Conservation (phyloP, 2,329 filamentous ascomycete genomes). For the Phialocephala subalpina region DNA sequence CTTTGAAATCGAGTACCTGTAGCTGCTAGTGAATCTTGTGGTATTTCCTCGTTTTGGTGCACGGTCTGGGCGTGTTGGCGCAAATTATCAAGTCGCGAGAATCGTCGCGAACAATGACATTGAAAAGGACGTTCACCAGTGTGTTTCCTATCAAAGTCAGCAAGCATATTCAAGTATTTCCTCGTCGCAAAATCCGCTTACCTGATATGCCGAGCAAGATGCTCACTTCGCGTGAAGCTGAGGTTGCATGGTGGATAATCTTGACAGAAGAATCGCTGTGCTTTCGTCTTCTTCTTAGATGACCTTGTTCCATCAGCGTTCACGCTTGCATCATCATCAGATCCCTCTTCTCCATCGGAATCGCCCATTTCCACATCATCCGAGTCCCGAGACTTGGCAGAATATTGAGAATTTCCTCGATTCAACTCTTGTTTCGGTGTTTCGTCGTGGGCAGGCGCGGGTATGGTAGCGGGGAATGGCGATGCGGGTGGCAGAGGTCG, state of each 20-base stretch:
- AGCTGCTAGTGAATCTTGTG: conserved; percentile 89
- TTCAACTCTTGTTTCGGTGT: conserved; percentile 53
- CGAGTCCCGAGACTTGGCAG: conserved; percentile 66
- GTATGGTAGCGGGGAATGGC: conserved; percentile 58
- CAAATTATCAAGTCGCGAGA: conserved; percentile 93
- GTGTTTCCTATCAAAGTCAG: conserved; percentile 74
- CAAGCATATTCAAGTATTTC: conserved; percentile 41
- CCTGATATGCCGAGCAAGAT: conserved; percentile 93
- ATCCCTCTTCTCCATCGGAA: conserved; percentile 64
- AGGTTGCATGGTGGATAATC: conserved; percentile 93
- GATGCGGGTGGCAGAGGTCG: conserved; percentile 61
- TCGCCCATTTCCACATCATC: conserved; percentile 81
- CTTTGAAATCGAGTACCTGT: conserved; percentile 92
- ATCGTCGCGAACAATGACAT: conserved; percentile 92
- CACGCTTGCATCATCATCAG: conserved; percentile 68
- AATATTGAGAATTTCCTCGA: conserved; percentile 66
- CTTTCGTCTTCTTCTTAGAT: conserved; percentile 89
- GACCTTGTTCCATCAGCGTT: conserved; percentile 72
- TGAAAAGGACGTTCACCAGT: conserved; percentile 97
- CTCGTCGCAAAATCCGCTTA: conserved; percentile 50
- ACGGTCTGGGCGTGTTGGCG: conserved; percentile 98
- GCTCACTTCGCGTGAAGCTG: conserved; percentile 95
- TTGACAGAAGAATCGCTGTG: conserved; percentile 94
- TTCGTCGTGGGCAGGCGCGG: conserved; percentile 51
- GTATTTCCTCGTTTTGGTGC: conserved; percentile 97